Evolutionary conservation across 176 grass and related monocot genomes (phyloP).

Genomic region (Aegilops bicornis): DNA sequence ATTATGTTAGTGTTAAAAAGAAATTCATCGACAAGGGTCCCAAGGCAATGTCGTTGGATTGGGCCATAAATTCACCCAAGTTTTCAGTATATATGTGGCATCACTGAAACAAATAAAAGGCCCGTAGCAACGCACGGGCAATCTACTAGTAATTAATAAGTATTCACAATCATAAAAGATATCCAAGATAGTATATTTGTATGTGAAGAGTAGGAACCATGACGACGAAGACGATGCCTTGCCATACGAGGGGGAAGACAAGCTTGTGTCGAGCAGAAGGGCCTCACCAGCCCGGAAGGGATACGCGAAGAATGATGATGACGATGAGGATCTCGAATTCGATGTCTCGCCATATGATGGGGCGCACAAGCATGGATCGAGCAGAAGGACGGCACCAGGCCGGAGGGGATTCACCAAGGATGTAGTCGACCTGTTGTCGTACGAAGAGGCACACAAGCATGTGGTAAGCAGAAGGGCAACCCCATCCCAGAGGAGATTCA

Average conservation of each 20-base stretch:
- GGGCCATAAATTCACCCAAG: too few relatives aligned
- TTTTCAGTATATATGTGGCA: too few relatives aligned
- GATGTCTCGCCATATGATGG: neutral
- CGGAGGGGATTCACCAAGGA: constrained; percentile 29
- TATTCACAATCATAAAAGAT: too few relatives aligned
- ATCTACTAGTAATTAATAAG: too few relatives aligned
- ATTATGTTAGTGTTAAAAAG: too few relatives aligned
- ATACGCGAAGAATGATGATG: neutral
- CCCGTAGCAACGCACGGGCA: too few relatives aligned
- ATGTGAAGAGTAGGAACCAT: neutral
- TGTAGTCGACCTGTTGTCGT: constrained; percentile 26
- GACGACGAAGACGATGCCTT: neutral
- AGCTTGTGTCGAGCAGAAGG: constrained; percentile 28
- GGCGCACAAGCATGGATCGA: constrained; percentile 18
- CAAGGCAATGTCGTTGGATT: too few relatives aligned
- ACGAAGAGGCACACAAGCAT: constrained; percentile 23
- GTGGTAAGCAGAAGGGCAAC: constrained; percentile 26
- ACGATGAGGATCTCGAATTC: neutral
- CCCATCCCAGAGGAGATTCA: constrained; percentile 35
- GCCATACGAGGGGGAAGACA: constrained; percentile 8
- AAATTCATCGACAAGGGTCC: too few relatives aligned
- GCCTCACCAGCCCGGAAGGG: constrained; percentile 20
- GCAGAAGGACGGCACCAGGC: constrained; percentile 12
- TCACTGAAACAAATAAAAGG: too few relatives aligned
- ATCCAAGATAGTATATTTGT: too few relatives aligned